A percentile compares a stretch with the other conserved stretches of the same genome.
These are phyloP conservation scores for Fusarium pseudoanthophilum DNA, from an alignment of 2,329 filamentous ascomycete species.

Conservation along the genomic window DNA sequence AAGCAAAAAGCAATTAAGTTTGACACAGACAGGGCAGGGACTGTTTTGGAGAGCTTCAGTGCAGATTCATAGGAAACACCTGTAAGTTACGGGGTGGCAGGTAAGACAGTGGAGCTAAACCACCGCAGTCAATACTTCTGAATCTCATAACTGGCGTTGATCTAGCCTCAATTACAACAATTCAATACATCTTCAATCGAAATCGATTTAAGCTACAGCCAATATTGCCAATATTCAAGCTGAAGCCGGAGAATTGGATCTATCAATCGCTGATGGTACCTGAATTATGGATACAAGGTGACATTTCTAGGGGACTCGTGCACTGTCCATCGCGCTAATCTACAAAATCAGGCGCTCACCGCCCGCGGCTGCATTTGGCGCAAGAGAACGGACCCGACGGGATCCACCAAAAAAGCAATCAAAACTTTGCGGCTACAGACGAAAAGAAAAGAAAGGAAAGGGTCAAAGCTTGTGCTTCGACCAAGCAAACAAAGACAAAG, in stretches of 20 bases:
- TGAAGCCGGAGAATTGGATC: background rate
- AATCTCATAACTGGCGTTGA: background rate
- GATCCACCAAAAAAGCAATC: slow-evolving; percentile 39
- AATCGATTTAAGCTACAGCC: background rate
- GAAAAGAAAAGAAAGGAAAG: background rate
- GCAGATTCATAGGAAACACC: background rate
- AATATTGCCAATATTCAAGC: background rate
- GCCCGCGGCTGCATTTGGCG: slow-evolving; percentile 43
- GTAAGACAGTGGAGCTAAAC: background rate
- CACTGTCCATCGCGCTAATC: slow-evolving; percentile 18
- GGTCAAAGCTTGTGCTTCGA: slow-evolving; percentile 21
- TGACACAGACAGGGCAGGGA: background rate
- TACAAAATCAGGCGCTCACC: slow-evolving; percentile 36
- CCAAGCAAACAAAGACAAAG: slow-evolving; percentile 26
- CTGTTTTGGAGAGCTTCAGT: background rate
- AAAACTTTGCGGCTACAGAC: slow-evolving; percentile 19
- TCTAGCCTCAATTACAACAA: background rate
- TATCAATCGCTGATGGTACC: background rate
- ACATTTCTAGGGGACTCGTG: background rate
- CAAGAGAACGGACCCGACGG: background rate
- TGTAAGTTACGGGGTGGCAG: background rate
- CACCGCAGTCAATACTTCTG: too few relatives aligned
- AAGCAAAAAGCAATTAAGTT: slow-evolving; percentile 24
- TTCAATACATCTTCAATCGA: background rate
- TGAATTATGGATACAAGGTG: background rate